A percentile compares a stretch with the other conserved stretches of the same genome.
Evolutionary conservation across 2,329 filamentous ascomycete species (phyloP).

Genomic region (Hymenoscyphus albidus): DNA sequence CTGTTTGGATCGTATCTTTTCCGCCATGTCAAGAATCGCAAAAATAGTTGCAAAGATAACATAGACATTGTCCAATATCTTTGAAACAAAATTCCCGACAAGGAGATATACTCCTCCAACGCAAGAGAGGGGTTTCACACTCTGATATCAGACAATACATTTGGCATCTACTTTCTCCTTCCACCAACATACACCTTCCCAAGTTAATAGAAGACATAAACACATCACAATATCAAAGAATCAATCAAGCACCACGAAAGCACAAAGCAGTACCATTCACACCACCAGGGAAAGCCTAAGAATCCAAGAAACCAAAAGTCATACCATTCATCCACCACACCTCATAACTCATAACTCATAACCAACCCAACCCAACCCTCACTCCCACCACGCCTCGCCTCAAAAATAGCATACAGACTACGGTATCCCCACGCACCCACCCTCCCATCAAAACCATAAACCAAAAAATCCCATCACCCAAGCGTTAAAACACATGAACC

Average conservation of each 20-base stretch:
- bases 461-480: background rate
- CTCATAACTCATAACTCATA: slow-evolving; percentile 6
- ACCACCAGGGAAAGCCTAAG: background rate
- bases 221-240: background rate
- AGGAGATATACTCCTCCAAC: too few species aligned
- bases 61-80: too few species aligned
- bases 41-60: too few species aligned
- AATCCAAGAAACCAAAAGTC: background rate
- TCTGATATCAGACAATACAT: too few species aligned
- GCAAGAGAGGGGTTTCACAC: too few species aligned
- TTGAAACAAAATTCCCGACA: too few species aligned
- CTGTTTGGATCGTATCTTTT: too few species aligned
- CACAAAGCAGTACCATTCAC: background rate
- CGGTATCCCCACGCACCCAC: background rate
- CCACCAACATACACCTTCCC: too few species aligned
- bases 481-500: background rate
- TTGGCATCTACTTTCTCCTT: too few species aligned
- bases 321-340: background rate
- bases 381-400: background rate
- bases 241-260: background rate
- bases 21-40: too few species aligned
- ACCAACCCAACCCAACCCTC: background rate
- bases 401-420: background rate
- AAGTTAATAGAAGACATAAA: background rate
- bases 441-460: background rate